A percentile compares a stretch with the other conserved stretches of the same genome.
These are phyloP conservation scores for Naganishia sp. DNA, from an alignment of 1,284 basidiomycete species.

Conservation along the genomic window DNA sequence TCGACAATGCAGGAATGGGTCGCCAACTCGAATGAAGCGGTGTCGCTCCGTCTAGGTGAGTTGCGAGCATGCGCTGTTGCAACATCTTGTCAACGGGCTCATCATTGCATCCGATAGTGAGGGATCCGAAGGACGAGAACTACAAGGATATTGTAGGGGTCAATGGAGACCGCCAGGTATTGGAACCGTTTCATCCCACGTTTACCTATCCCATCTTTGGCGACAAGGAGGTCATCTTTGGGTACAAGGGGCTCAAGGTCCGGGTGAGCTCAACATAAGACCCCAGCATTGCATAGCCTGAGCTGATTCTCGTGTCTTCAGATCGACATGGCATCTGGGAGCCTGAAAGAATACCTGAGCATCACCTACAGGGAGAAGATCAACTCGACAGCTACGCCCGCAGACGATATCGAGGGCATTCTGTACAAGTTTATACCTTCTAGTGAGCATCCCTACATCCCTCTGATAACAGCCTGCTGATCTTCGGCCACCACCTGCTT, in stretches of 20 bases:
- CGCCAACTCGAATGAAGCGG: conserved; percentile 23
- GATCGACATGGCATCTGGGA: conserved; percentile 85
- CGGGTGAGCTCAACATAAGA: conserved; percentile 61
- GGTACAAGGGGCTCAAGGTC: conserved; percentile 78
- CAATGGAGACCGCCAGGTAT: conserved; percentile 15
- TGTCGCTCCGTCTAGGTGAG: conserved; percentile 20
- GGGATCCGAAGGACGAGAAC: conserved; percentile 18
- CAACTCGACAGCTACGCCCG: conserved; percentile 65
- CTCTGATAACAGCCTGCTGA: not conserved
- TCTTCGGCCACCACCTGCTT: not conserved
- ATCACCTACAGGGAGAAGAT: conserved; percentile 69
- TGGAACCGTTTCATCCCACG: conserved; percentile 68
- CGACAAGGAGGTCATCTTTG: conserved; percentile 94
- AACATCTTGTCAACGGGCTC: not conserved
- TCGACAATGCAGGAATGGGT: conserved; percentile 26
- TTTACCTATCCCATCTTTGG: conserved; percentile 97
- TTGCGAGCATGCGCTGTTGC: not conserved
- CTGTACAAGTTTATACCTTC: conserved; percentile 77
- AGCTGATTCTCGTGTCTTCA: conserved; percentile 39
- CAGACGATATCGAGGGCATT: conserved; percentile 83
- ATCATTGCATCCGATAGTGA: conserved; percentile 1
- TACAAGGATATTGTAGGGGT: conserved; percentile 25
- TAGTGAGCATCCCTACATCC: conserved; percentile 55
- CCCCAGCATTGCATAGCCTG: not conserved
- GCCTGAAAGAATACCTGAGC: conserved; percentile 73